Percentiles rank a stretch among this genome's conserved stretches.
These are phyloP conservation scores for Suillus cothurnatus DNA, from an alignment of 768 basidiomycete species.

Conservation along the genomic window DNA sequence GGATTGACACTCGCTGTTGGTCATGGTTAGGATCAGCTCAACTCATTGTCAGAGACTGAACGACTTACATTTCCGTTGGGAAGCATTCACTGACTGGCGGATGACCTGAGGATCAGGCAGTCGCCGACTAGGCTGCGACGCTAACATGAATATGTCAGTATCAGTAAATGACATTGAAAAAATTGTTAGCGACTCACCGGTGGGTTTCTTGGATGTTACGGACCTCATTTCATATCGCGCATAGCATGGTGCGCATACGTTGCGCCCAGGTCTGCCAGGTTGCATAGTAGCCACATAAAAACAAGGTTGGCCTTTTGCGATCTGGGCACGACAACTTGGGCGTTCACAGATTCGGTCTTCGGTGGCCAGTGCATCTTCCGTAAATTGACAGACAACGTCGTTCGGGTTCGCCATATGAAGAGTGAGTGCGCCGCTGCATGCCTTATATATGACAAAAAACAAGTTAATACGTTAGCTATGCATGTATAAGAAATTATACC, in stretches of 20 bases:
- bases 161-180: no score
- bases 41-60: no score
- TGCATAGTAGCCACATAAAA: conserved; percentile 8
- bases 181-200: neutral
- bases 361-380: neutral
- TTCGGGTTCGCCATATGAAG: neutral
- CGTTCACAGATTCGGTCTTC: conserved; percentile 6
- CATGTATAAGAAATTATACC: no score
- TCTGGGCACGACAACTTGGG: neutral
- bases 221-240: conserved; percentile 2
- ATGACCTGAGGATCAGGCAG: no score
- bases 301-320: conserved; percentile 7
- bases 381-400: neutral
- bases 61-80: no score
- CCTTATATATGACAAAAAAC: no score
- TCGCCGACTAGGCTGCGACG: no score
- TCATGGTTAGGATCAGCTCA: no score
- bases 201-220: neutral
- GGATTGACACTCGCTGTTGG: no score
- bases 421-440: neutral
- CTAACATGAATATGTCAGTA: no score
- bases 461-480: no score
- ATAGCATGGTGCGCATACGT: conserved; percentile 5
- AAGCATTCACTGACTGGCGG: no score
- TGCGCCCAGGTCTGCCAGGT: neutral